Evolutionary conservation across 1,284 basidiomycete genomes (phyloP).

Genomic region (Moniliella sp.): DNA sequence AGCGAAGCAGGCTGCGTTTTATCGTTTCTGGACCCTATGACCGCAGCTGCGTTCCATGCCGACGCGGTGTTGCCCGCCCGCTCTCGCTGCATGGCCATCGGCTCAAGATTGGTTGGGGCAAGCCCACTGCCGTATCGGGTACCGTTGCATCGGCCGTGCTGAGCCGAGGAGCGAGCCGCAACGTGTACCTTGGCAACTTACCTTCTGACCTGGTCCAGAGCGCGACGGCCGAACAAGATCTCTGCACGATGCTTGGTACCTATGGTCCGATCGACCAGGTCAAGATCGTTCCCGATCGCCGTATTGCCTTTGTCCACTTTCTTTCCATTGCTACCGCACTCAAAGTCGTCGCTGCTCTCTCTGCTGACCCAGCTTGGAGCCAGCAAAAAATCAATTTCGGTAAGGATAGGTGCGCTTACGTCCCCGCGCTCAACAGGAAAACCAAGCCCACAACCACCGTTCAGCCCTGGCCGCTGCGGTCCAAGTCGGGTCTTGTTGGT

Average conservation of each 20-base stretch:
- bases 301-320: slow-evolving; percentile 31
- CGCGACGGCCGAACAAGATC: slow-evolving; percentile 19
- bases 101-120: slow-evolving; percentile 33
- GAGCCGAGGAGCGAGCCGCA: slow-evolving; percentile 25
- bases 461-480: slow-evolving; percentile 30
- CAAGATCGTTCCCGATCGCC: slow-evolving; percentile 31
- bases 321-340: slow-evolving; percentile 29
- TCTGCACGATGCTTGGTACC: slow-evolving; percentile 19
- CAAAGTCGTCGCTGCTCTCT: slow-evolving; percentile 21
- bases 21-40: slow-evolving; percentile 38
- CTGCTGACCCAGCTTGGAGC: slow-evolving; percentile 23
- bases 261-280: slow-evolving; percentile 33
- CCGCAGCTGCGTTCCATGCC: slow-evolving; percentile 30
- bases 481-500: slow-evolving; percentile 27
- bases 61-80: slow-evolving; percentile 29
- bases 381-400: slow-evolving; percentile 27
- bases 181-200: slow-evolving; percentile 28
- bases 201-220: slow-evolving; percentile 17
- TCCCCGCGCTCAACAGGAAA: slow-evolving; percentile 31
- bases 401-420: slow-evolving; percentile 32
- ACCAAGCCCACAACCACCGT: slow-evolving; percentile 31
- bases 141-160: slow-evolving; percentile 29
- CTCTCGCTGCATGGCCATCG: slow-evolving; percentile 27
- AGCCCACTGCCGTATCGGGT: slow-evolving; percentile 19
- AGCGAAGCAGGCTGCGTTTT: slow-evolving; percentile 94